Conservation (phyloP, 352 stramenopile species). For the Pythium chondricola region DNA sequence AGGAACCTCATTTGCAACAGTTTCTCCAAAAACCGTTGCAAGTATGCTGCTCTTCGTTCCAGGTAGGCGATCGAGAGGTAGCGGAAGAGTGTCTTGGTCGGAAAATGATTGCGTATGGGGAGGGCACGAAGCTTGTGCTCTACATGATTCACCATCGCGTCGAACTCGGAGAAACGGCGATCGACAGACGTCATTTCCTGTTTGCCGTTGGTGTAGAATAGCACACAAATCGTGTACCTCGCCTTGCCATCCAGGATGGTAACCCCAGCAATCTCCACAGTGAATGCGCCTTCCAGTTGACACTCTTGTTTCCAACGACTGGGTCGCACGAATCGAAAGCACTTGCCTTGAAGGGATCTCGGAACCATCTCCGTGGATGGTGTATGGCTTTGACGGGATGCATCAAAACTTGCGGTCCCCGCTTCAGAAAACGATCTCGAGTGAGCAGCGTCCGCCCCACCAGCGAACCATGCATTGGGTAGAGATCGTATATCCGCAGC, state of each 20-base stretch:
- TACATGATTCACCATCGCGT: conserved; percentile 40
- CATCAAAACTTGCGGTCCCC: too few relatives aligned
- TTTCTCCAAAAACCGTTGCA: conserved; percentile 65
- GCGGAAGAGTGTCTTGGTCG: conserved; percentile 68
- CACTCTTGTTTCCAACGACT: conserved; percentile 38
- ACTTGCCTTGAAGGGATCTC: too few relatives aligned
- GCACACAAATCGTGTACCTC: conserved; percentile 58
- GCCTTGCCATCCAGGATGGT: conserved; percentile 37
- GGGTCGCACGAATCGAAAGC: conserved; percentile 55
- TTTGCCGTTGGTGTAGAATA: conserved; percentile 36
- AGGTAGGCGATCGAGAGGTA: conserved; percentile 49
- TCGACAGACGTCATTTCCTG: conserved; percentile 42
- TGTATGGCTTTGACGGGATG: too few relatives aligned
- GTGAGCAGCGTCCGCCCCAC: conserved; percentile 22
- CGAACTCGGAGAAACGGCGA: conserved; percentile 69
- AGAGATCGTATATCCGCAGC: conserved; percentile 31
- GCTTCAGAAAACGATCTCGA: conserved; percentile 40
- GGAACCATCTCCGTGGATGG: too few relatives aligned
- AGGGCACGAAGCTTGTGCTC: conserved; percentile 52
- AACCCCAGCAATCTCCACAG: conserved; percentile 59
- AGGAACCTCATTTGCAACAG: conserved; percentile 48
- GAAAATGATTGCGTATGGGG: conserved; percentile 41
- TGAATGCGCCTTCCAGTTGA: conserved; percentile 53
- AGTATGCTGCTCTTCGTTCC: conserved; percentile 42
- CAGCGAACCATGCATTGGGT: conserved; percentile 62